Conservation (phyloP, 805 yeast species). For the Ogataea parapolymorpha region DNA sequence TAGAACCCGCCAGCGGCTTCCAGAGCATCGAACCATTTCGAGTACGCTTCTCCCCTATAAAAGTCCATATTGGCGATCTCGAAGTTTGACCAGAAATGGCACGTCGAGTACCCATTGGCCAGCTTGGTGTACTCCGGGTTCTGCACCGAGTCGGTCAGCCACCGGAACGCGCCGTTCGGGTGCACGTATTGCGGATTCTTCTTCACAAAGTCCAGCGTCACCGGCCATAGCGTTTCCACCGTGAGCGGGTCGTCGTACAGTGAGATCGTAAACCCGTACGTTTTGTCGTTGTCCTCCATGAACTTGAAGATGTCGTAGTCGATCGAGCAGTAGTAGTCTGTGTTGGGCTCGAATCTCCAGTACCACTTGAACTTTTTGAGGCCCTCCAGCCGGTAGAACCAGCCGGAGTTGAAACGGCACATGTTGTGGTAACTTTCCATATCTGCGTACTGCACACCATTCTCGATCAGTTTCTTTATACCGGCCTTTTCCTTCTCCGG, state of each 20-base stretch:
- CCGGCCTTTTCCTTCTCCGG: slow-evolving; percentile 35
- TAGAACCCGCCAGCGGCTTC: slow-evolving; percentile 80
- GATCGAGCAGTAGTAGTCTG: slow-evolving; percentile 63
- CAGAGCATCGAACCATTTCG: slow-evolving; percentile 59
- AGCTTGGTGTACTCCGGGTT: slow-evolving; percentile 40
- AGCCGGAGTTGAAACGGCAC: slow-evolving; percentile 78
- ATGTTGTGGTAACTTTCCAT: slow-evolving; percentile 70
- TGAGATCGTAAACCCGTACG: slow-evolving; percentile 72
- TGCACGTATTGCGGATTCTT: slow-evolving; percentile 58
- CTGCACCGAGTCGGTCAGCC: slow-evolving; percentile 51
- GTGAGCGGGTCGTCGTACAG: slow-evolving; percentile 70
- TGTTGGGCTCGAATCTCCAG: slow-evolving; percentile 81
- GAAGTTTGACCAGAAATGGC: slow-evolving; percentile 90
- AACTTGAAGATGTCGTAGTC: slow-evolving; percentile 77
- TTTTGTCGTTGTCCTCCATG: slow-evolving; percentile 63
- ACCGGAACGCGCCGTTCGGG: slow-evolving; percentile 54
- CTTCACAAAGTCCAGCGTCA: slow-evolving; percentile 58
- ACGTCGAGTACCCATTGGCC: slow-evolving; percentile 49
- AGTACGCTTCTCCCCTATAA: slow-evolving; percentile 66
- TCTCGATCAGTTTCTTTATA: slow-evolving; percentile 35
- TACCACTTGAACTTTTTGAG: slow-evolving; percentile 62
- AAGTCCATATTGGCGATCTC: slow-evolving; percentile 86
- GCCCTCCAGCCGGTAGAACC: slow-evolving; percentile 59
- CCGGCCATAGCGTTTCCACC: slow-evolving; percentile 65
- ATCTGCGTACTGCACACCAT: slow-evolving; percentile 58